Conservation (phyloP, 805 yeast genomes). For the Yamadazyma insecticola region DNA sequence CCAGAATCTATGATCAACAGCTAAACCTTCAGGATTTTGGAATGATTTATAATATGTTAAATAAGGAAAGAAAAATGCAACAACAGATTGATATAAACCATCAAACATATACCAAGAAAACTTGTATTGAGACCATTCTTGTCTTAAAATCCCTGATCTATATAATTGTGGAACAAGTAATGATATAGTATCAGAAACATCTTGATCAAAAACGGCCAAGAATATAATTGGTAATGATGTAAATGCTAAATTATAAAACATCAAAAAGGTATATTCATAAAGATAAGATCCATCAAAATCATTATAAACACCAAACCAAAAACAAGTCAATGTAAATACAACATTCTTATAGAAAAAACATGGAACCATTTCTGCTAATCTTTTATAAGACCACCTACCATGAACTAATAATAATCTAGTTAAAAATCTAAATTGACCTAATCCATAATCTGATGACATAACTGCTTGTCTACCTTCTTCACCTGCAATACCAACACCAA, state of each 20-base stretch:
- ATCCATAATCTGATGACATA: constrained; percentile 80
- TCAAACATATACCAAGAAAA: constrained; percentile 63
- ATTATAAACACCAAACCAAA: constrained; percentile 71
- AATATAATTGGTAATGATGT: constrained; percentile 76
- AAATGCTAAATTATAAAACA: constrained; percentile 76
- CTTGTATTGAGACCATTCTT: constrained; percentile 56
- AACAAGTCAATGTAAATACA: constrained; percentile 65
- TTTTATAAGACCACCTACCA: constrained; percentile 79
- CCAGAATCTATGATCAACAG: constrained; percentile 65
- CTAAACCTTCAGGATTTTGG: constrained; percentile 49
- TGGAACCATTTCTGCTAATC: constrained; percentile 75
- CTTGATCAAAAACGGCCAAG: constrained; percentile 72
- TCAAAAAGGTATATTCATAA: constrained; percentile 72
- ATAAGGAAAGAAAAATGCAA: constrained; percentile 67
- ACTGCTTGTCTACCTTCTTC: constrained; percentile 86
- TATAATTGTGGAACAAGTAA: constrained; percentile 68
- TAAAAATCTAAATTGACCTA: constrained; percentile 73
- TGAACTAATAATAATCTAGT: constrained; percentile 65
- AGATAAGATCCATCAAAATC: constrained; percentile 73
- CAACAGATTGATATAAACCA: constrained; percentile 67
- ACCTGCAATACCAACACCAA: constrained; percentile 85
- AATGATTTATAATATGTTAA: constrained; percentile 42
- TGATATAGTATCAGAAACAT: constrained; percentile 61
- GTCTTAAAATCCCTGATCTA: constrained; percentile 59
- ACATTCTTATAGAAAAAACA: constrained; percentile 76